These are phyloP conservation scores for Jacaranda copaia DNA, from an alignment of 257 asterid species.

Conservation along the genomic window DNA sequence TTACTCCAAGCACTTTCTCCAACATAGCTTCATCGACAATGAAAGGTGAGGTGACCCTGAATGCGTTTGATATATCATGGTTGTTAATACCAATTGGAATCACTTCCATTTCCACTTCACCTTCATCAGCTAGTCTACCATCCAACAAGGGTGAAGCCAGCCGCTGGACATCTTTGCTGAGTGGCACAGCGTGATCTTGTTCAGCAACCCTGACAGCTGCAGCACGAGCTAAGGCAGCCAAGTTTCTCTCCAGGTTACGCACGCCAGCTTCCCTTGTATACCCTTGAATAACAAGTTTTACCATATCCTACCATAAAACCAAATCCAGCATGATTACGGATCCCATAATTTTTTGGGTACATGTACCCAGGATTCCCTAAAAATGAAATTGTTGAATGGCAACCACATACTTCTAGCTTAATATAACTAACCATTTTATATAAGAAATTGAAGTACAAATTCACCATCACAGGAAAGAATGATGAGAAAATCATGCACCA, in stretches of 20 bases:
- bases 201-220: constrained; percentile 96
- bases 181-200: constrained; percentile 80
- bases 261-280: constrained; percentile 99
- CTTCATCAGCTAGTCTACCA: constrained; percentile 84
- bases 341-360: constrained; percentile 14
- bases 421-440: neutral
- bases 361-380: constrained; percentile 9
- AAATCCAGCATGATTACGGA: constrained; percentile 38
- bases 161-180: constrained; percentile 86
- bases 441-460: neutral
- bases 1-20: constrained; percentile 98
- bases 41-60: constrained; percentile 68
- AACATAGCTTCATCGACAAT: constrained; percentile 91
- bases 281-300: constrained; percentile 85
- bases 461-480: neutral
- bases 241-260: constrained; percentile 89
- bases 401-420: constrained; percentile 10
- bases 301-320: constrained; percentile 69
- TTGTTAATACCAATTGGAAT: constrained; percentile 86
- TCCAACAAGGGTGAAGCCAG: constrained; percentile 83
- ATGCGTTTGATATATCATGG: constrained; percentile 80
- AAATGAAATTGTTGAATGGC: neutral
- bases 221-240: constrained; percentile 99
- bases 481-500: neutral
- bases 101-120: constrained; percentile 98